Evolutionary conservation across 2,329 filamentous ascomycete species (phyloP), one percentile per base, ranked within the genome.

Genomic region (Lecanicillium sp.): DNA sequence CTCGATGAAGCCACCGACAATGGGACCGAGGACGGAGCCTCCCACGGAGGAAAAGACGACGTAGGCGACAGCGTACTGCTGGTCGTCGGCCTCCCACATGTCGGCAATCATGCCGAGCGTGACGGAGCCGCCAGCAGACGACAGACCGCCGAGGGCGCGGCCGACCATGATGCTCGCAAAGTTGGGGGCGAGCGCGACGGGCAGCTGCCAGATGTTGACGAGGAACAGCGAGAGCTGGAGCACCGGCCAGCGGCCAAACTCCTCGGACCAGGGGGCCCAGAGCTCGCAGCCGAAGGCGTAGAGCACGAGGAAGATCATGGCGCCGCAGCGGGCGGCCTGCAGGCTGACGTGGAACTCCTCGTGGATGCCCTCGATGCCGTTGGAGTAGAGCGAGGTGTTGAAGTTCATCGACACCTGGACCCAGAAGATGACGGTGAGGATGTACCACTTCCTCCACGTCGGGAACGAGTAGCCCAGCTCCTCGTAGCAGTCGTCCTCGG

Each of bases 221-320:
- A 93, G 69, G 54, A 86, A 76, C 46, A 93, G 67, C 30, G 81
- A 86, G 20, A 76, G 67, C 71, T 91, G 87, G 19, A 91, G 72
- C 48, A 93, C 77, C 2, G 83, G 83, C 70, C 82, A 86, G 42
- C 88, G 79, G 17, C 88, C 88, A 42, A 91, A 72, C 59, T 93
- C 88, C 62, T 94, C 88, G 38, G 81, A 86, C 86, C 87, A 93
- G 0, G 88, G 88, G 0, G 88, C 88, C 88, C 88, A 93, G 0
- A 91, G 74, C 64, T 93, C 88, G 62, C 88, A 93, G 29, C 88
- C 88, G 61, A 93, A 90, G 30, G 87, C 87, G 62, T 94, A 93
- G 2, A 83, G 65, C 43, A 93, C 75, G 32, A 94, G 68, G 68
- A 91, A 93, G 53, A 90, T 79, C 68, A 86, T 84, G 51, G 86